Conservation (phyloP, 345 rosid genomes). For the Eucalyptus regnans region DNA sequence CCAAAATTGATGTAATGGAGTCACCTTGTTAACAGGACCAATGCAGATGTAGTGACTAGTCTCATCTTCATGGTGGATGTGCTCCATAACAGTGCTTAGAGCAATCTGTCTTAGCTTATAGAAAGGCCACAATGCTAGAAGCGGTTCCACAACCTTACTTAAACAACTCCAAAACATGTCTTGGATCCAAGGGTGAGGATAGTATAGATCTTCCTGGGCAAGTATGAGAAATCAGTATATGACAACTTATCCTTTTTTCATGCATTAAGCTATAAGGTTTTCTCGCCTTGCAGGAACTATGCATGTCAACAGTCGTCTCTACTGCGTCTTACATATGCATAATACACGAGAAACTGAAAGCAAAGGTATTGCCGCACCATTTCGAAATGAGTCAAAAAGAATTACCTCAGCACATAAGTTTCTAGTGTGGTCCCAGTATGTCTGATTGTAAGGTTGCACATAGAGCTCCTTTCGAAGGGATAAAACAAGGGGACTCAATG, state of each 20-base stretch:
- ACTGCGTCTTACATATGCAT: neutral
- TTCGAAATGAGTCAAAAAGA: neutral
- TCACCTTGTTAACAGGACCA: conserved; percentile 22
- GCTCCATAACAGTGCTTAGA: conserved; percentile 27
- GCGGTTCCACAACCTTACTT: conserved; percentile 27
- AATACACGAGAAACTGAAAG: neutral
- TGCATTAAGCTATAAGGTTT: neutral
- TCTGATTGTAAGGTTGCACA: neutral
- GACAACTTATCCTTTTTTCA: too few relatives aligned
- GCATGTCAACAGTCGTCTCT: neutral
- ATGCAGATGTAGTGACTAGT: conserved; percentile 32
- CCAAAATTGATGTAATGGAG: neutral
- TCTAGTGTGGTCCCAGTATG: conserved; percentile 45
- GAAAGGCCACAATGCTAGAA: conserved; percentile 38
- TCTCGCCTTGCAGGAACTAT: neutral
- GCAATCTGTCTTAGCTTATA: conserved; percentile 33
- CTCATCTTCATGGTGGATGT: conserved; percentile 53
- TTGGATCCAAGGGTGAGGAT: conserved; percentile 38
- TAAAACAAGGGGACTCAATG: neutral
- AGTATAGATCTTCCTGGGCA: conserved; percentile 46
- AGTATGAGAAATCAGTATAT: neutral
- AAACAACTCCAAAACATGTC: conserved; percentile 46
- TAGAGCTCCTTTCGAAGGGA: neutral
- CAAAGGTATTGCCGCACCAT: neutral
- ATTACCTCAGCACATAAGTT: conserved; percentile 35